Evolutionary conservation across 2,329 filamentous ascomycete species (phyloP).

Genomic region (Scortechinia acanthostroma): DNA sequence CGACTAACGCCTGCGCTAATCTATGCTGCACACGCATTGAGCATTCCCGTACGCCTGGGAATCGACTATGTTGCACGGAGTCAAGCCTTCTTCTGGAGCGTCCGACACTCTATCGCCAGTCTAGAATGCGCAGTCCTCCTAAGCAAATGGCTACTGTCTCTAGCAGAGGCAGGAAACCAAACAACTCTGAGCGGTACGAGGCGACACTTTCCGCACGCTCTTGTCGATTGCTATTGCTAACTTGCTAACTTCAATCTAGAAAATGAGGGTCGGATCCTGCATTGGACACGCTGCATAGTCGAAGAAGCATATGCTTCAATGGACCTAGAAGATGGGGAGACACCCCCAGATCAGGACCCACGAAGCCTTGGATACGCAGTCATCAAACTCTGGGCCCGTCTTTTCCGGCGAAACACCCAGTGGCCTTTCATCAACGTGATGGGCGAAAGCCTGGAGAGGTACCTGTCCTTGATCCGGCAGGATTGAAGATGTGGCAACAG

Average conservation of each 20-base stretch:
- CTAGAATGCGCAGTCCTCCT: conserved; percentile 45
- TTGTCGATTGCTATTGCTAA: neutral
- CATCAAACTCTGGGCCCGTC: conserved; percentile 33
- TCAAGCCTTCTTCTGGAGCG: conserved; percentile 48
- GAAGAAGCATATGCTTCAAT: conserved; percentile 30
- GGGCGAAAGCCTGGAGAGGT: conserved; percentile 26
- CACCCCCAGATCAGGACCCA: conserved; percentile 14
- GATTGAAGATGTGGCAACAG: too few relatives aligned
- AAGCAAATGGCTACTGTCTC: conserved; percentile 35
- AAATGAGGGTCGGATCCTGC: conserved; percentile 32
- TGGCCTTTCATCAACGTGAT: conserved; percentile 38
- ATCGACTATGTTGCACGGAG: conserved; percentile 44
- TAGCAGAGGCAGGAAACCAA: conserved; percentile 10
- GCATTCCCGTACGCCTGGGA: conserved; percentile 44
- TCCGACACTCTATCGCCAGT: conserved; percentile 43
- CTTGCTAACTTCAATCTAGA: conserved; percentile 12
- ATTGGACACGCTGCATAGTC: conserved; percentile 35
- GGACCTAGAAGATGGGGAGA: conserved; percentile 27
- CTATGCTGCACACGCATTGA: conserved; percentile 43
- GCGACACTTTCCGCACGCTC: neutral
- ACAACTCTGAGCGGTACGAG: conserved; percentile 17
- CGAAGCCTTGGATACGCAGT: conserved; percentile 25
- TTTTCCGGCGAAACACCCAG: conserved; percentile 36
- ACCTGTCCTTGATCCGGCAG: conserved; percentile 19
- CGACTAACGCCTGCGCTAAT: conserved; percentile 38